Evolutionary conservation across 169 alveolate genomes (phyloP).

Genomic region (Plasmodium berghei): DNA sequence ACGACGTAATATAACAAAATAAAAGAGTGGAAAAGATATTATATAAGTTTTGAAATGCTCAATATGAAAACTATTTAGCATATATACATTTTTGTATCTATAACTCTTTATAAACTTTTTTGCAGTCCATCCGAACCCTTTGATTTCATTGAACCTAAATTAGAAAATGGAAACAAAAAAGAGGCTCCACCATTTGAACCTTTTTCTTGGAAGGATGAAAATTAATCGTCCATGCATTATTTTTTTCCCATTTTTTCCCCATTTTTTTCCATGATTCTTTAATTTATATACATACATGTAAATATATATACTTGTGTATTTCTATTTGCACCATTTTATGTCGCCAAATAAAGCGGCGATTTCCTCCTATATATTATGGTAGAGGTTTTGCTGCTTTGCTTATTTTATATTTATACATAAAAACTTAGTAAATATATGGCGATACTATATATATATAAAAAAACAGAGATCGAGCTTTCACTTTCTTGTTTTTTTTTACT

Average conservation of each 20-base stretch:
- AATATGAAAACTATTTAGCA: not conserved
- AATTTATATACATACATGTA: not conserved
- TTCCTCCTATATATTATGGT: no score
- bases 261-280: not conserved
- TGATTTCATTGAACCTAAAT: conserved; percentile 56
- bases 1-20: conserved; percentile 26
- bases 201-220: conserved; percentile 76
- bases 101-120: no score
- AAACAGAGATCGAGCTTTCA: no score
- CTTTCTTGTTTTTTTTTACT: no score
- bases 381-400: no score
- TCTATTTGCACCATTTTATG: not conserved
- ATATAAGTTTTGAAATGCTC: not conserved
- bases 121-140: conserved; percentile 75
- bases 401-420: no score
- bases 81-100: not conserved
- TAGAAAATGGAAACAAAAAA: conserved; percentile 33
- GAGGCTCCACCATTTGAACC: conserved; percentile 79
- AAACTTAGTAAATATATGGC: no score
- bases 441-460: no score
- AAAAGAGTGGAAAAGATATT: not conserved
- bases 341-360: no score
- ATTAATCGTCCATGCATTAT: conserved; percentile 2
- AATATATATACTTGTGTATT: not conserved
- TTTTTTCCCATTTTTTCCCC: not conserved